phyloP scores from a whole-genome alignment of 805 yeast genomes.

The Wickerhamomyces kurtzmanii region DNA sequence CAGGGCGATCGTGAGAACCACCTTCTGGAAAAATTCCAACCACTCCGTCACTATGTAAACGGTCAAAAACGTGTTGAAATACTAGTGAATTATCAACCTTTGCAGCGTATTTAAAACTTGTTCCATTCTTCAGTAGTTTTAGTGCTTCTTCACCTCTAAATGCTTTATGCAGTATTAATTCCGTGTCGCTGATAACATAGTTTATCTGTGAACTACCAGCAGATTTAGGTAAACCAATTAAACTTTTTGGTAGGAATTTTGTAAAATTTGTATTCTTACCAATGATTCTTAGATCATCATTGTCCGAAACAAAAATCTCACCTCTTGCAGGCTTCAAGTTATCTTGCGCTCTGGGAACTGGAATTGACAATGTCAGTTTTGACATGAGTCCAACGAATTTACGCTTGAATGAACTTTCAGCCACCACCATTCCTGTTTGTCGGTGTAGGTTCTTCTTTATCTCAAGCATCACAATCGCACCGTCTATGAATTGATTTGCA shows the following conservation, averaged over 20 bases:
- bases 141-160: constrained; percentile 45
- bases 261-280: constrained; percentile 66
- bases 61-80: constrained; percentile 74
- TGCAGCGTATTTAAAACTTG: constrained; percentile 63
- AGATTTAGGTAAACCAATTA: constrained; percentile 68
- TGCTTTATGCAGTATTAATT: constrained; percentile 55
- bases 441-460: constrained; percentile 56
- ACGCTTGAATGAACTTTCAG: constrained; percentile 61
- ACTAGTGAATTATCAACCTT: constrained; percentile 78
- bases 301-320: constrained; percentile 43
- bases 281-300: constrained; percentile 33
- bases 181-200: constrained; percentile 62
- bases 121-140: constrained; percentile 41
- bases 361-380: constrained; percentile 65
- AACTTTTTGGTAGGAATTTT: constrained; percentile 46
- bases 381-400: constrained; percentile 70
- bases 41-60: constrained; percentile 68
- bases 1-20: constrained; percentile 93
- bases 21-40: constrained; percentile 96
- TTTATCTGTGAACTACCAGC: constrained; percentile 69
- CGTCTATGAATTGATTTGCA: constrained; percentile 83
- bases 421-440: constrained; percentile 70
- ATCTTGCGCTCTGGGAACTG: constrained; percentile 90
- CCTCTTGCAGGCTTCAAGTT: constrained; percentile 63
- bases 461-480: constrained; percentile 68